Base-by-base conservation (phyloP, 768 basidiomycete species). In the Boletus sp. region DNA sequence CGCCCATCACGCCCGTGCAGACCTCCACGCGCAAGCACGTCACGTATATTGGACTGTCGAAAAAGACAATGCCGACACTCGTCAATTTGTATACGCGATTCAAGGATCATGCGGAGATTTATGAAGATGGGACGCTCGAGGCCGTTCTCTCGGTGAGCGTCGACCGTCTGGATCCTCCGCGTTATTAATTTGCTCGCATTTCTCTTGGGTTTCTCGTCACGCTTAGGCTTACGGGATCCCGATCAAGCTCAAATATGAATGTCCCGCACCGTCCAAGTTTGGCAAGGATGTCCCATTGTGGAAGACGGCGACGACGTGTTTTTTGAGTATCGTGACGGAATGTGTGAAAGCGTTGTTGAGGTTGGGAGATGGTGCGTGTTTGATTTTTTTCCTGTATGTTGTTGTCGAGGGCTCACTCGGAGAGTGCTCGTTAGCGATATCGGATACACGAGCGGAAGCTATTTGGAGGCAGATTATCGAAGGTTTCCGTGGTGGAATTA, bases 211-310 rank as follows among this genome's bases (percentile, higher is more conserved):
- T 8, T 23, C 7, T 30, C 32, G n/a, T 21, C 14, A 21, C 19
- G 30, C 17, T 5, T 23, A 93, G 90, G 88, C 93, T 0, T 94
- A 90, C 62, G 83, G 90, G 5, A 87, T 96, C 33, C 94, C 96
- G 2, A 84, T 98, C 67, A 93, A 94, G 65, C 75, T 98, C 58
- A 95, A 95, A 71, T 96, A 98, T 59, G 93, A 96, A 34, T 97
- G 95, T 68, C 95, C 96, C 0, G 74, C 89, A 0, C 82, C 96
- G 0, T 93, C 88, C 38, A 93, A 87, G 65, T 92, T 84, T 65
- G 93, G 91, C 3, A 87, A 90, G 50, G 96, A 95, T 63, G 73
- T 71, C 21, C 93, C 95, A 0, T 73, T 99, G 3, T 98, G 96
- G 96, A 95, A 94, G 73, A 94, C 93, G 0, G 95, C 93, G n/a